These are phyloP conservation scores for Thermochaetoides thermophila DNA, from an alignment of 495 filamentous ascomycete genomes.

Conservation along the genomic window DNA sequence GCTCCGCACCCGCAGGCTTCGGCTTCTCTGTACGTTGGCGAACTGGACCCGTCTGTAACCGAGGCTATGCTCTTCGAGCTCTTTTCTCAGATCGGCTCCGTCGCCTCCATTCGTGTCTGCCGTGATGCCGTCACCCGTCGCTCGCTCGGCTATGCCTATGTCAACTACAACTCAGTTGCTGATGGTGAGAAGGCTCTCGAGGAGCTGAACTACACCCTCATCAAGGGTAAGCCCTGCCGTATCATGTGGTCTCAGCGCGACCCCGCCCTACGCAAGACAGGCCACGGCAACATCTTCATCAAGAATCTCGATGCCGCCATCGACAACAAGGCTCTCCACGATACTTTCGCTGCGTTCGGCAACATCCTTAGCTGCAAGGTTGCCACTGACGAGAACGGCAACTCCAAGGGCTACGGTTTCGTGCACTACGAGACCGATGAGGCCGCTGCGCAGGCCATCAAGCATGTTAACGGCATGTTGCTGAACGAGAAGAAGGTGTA, in stretches of 20 bases:
- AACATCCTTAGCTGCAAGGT: constrained; percentile 99
- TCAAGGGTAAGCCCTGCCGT: constrained; percentile 97
- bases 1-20: constrained; percentile 67
- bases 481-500: constrained; percentile 99
- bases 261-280: constrained; percentile 96
- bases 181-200: constrained; percentile 97
- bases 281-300: constrained; percentile 99
- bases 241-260: constrained; percentile 99
- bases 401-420: constrained; percentile 97
- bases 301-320: constrained; percentile 98
- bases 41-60: constrained; percentile 92
- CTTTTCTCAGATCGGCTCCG: constrained; percentile 97
- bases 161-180: constrained; percentile 96
- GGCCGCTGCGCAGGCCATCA: constrained; percentile 91
- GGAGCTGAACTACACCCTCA: constrained; percentile 98
- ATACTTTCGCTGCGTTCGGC: constrained; percentile 97
- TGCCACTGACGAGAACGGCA: constrained; percentile 87
- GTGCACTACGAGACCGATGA: constrained; percentile 99
- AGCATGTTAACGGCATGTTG: constrained; percentile 99
- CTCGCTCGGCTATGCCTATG: constrained; percentile 97
- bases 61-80: constrained; percentile 99
- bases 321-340: constrained; percentile 99
- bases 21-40: constrained; percentile 95
- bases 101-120: constrained; percentile 98
- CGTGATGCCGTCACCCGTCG: constrained; percentile 97